Conservation (phyloP, 495 filamentous ascomycete species). For the Apiosordaria backusii region DNA sequence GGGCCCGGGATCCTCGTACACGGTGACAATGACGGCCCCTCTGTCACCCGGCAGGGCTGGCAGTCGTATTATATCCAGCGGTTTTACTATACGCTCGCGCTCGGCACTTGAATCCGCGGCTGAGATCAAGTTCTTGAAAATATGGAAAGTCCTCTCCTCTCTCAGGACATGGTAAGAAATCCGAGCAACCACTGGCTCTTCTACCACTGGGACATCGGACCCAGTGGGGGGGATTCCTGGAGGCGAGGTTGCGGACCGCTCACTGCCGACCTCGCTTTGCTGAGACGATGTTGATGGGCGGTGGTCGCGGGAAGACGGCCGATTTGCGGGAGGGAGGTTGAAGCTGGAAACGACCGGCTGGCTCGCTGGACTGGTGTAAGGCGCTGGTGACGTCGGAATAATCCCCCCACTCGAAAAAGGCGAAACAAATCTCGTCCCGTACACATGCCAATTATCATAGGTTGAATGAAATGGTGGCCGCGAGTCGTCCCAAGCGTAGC, state of each 20-base stretch:
- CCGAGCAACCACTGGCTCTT: conserved; percentile 63
- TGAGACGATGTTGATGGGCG: conserved; percentile 26
- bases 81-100: conserved; percentile 70
- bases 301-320: conserved; percentile 37
- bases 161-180: conserved; percentile 75
- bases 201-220: conserved; percentile 37
- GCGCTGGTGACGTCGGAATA: conserved; percentile 26
- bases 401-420: conserved; percentile 34
- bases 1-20: conserved; percentile 72
- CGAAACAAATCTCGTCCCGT: conserved; percentile 46
- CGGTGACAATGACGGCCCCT: conserved; percentile 63
- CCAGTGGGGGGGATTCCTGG: conserved; percentile 19
- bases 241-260: conserved; percentile 35
- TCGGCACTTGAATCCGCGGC: conserved; percentile 68
- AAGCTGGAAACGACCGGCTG: conserved; percentile 25
- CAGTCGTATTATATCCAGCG: conserved; percentile 68
- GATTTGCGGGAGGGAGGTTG: conserved; percentile 29
- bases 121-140: conserved; percentile 64
- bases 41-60: conserved; percentile 60
- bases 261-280: conserved; percentile 39
- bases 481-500: conserved; percentile 73
- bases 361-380: conserved; percentile 24
- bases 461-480: conserved; percentile 72
- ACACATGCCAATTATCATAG: conserved; percentile 69
- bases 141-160: conserved; percentile 80